Evolutionary conservation across 192 early-diverging fungal genomes (phyloP), one percentile per base, ranked within the genome.

Genomic region (Rhizoclosmatium globosum): DNA sequence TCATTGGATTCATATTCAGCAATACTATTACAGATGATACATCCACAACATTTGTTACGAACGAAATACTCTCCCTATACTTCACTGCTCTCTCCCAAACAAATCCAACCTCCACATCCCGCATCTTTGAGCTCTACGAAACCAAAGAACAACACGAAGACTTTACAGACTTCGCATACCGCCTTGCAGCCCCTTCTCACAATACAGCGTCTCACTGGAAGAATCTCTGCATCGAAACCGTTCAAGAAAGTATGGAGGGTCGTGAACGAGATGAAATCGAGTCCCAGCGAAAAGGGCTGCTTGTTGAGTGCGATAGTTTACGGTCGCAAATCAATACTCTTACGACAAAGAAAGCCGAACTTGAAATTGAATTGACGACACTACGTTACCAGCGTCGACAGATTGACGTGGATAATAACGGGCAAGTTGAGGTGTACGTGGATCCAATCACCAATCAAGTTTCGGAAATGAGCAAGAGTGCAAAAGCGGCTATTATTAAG

Each of bases 81-180:
- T 77, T 66, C 39, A 41, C 57, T 31, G 71, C 61, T 0, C 21
- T 50, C 7, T 58, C 70, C 6, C 9, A 41, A 7, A 31, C 47
- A 2, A 72, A 78, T 31, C 4, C 57, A 4, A 65, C 47, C 2
- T 56, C 80, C 31, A 47, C 53, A 11, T 39, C 45, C 17, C 23
- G 43, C 3, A 21, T 77, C 0, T 79, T 85, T 42, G 73, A 74
- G 31, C 42, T 31, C 45, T 76, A 83, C 64, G 23, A 6, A 17
- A 41, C 79, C 19, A 77, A 75, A 56, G 83, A 84, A 62, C 83
- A 85, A 64, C 19, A 71, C 13, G 80, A 84, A 50, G 57, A 79
- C 58, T 89, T 89, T 73, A 56, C 80, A 19, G 82, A 80, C 38
- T 83, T 85, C 57, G 83, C 88, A 23, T 78, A 83, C 71, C 19